Evolutionary conservation across 2,329 filamentous ascomycete species (phyloP), one percentile per base, ranked within the genome.

Genomic region (Zalaria sp.): DNA sequence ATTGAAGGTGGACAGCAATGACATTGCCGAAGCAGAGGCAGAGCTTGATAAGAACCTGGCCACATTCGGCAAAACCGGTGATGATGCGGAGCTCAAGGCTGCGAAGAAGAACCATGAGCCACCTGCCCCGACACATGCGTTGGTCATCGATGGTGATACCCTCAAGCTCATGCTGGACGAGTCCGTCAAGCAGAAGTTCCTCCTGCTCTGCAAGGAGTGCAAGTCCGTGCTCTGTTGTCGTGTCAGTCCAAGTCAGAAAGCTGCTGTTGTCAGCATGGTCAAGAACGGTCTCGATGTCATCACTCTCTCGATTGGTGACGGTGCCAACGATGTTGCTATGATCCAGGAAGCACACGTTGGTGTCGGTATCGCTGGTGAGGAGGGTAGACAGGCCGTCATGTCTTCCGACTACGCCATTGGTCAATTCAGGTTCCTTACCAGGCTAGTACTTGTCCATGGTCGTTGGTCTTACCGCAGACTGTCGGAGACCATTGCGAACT

Each of bases 291-390:
- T 98, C 35, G 86, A 96, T 58, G 88, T 96, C 55, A 93, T 98
- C 79, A 95, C 91, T 1, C 72, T 95, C 28, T 88, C 87, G 1
- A 83, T 95, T 45, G 88, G 88, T 46, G 88, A 95, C 55, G 88
- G 88, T 56, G 88, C 88, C 57, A 95, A 95, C 59, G 88, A 95
- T 61, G 86, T 95, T 47, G 87, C 88, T 51, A 95, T 95, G 88
- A 95, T 95, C 53, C 88, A 95, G 62, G 87, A 94, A 62, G 88
- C 88, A 10, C 85, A 95, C 59, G 85, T 95, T n/a, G 88, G 88
- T 59, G 87, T 95, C 35, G 88, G 88, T 62, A 94, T 95, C 59
- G 87, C 86, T 47, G 88, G 88, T 64, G 82, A 89, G 49, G 88
- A 94, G 69, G 87, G 87, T 51, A 75, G 88, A 51, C 86, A 93